Conservation (phyloP, 2,329 filamentous ascomycete species). For the Cytospora chrysosperma region DNA sequence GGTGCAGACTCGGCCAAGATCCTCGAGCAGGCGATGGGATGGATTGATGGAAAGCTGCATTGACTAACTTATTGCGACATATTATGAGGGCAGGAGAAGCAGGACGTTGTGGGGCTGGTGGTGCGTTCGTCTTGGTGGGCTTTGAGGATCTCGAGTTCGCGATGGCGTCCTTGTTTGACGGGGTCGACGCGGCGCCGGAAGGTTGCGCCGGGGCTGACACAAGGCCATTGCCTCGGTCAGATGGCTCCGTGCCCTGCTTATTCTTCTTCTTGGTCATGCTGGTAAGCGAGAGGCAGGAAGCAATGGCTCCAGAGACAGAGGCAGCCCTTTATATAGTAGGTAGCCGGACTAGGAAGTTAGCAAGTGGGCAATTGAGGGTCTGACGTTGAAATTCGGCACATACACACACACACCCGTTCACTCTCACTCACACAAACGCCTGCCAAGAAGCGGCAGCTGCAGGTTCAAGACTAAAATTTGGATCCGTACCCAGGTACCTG, state of each 20-base stretch:
- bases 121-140: slow-evolving; percentile 28
- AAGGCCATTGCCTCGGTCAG: slow-evolving; percentile 31
- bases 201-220: not conserved
- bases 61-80: slow-evolving; percentile 67
- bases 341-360: not conserved
- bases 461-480: not conserved
- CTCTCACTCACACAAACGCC: not conserved
- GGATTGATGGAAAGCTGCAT: not conserved
- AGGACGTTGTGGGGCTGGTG: slow-evolving; percentile 31
- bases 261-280: slow-evolving; percentile 49
- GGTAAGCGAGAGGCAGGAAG: not conserved
- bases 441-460: slow-evolving; percentile 10
- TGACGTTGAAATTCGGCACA: not conserved
- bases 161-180: not conserved
- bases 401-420: no score
- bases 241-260: slow-evolving; percentile 35
- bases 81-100: slow-evolving; percentile 55
- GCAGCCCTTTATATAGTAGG: not conserved
- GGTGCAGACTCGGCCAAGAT: not conserved
- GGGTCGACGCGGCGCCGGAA: not conserved
- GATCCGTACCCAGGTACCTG: not conserved
- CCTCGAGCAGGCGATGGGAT: not conserved
- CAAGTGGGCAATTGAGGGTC: not conserved
- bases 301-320: not conserved
- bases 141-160: slow-evolving; percentile 13